phyloP scores from a whole-genome alignment of 169 alveolate species.

The Cardiosporidium cionae region DNA sequence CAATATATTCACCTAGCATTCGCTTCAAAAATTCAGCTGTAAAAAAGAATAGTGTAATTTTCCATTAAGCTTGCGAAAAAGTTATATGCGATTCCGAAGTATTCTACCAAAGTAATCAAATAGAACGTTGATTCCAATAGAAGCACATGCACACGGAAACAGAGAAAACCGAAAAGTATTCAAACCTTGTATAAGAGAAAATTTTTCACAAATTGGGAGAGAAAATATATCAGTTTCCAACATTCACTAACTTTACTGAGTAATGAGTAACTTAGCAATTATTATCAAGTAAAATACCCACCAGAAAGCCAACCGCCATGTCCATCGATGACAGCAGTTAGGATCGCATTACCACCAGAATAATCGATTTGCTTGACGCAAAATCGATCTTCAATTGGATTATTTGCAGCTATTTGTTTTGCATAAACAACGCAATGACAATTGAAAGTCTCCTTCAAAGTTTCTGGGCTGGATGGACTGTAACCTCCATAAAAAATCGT shows the following conservation, averaged over 20 bases:
- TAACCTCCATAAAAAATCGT: not conserved
- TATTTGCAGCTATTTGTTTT: not conserved
- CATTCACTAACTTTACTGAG: not conserved
- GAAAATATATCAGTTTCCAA: not conserved
- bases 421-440: too few relatives aligned
- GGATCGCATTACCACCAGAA: not conserved
- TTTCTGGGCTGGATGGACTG: not conserved
- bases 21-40: too few relatives aligned
- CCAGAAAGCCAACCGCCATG: not conserved
- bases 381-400: not conserved
- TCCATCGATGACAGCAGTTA: not conserved
- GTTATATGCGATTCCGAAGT: too few relatives aligned
- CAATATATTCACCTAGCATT: too few relatives aligned
- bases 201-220: not conserved
- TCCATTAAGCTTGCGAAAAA: too few relatives aligned
- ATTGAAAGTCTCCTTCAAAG: not conserved
- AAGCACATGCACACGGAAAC: not conserved
- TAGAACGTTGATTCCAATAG: not conserved
- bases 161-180: not conserved
- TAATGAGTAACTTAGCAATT: not conserved
- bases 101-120: too few relatives aligned
- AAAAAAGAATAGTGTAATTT: too few relatives aligned
- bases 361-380: too few relatives aligned
- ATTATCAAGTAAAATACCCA: not conserved
- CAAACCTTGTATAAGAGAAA: not conserved